phyloP scores from a whole-genome alignment of 2,329 filamentous ascomycete genomes.

The Hypomyces perniciosus region DNA sequence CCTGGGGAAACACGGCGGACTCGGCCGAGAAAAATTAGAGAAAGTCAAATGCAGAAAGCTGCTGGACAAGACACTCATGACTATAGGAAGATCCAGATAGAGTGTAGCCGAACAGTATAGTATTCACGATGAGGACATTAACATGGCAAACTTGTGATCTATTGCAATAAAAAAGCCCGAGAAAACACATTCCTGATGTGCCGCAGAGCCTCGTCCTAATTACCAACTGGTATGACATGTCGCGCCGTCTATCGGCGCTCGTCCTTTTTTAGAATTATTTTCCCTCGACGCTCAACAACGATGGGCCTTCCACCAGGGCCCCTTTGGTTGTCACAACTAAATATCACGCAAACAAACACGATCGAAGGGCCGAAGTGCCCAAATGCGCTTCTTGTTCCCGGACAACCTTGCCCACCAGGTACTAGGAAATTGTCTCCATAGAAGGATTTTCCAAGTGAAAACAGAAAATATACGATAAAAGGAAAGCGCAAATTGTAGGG shows the following conservation, averaged over 20 bases:
- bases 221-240: neutral
- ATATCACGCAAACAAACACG: too few relatives aligned
- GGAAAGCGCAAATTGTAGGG: neutral
- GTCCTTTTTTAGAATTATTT: neutral
- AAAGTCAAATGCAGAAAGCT: too few relatives aligned
- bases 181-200: conserved; percentile 6
- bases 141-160: neutral
- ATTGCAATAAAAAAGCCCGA: neutral
- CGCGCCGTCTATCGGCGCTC: neutral
- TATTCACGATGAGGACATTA: too few relatives aligned
- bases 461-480: neutral
- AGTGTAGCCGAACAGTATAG: too few relatives aligned
- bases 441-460: neutral
- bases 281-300: neutral
- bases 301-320: too few relatives aligned
- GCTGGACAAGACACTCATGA: too few relatives aligned
- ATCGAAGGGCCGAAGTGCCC: too few relatives aligned
- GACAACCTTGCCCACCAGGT: too few relatives aligned
- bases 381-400: too few relatives aligned
- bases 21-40: neutral
- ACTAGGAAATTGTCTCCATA: too few relatives aligned
- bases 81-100: too few relatives aligned
- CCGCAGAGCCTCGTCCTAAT: neutral
- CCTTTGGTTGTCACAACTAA: too few relatives aligned
- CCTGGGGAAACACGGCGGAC: neutral